Percentiles rank a stretch among this genome's conserved stretches.
Evolutionary conservation across 495 filamentous ascomycete species (phyloP).

Genomic region (Penicillium coprophilum): DNA sequence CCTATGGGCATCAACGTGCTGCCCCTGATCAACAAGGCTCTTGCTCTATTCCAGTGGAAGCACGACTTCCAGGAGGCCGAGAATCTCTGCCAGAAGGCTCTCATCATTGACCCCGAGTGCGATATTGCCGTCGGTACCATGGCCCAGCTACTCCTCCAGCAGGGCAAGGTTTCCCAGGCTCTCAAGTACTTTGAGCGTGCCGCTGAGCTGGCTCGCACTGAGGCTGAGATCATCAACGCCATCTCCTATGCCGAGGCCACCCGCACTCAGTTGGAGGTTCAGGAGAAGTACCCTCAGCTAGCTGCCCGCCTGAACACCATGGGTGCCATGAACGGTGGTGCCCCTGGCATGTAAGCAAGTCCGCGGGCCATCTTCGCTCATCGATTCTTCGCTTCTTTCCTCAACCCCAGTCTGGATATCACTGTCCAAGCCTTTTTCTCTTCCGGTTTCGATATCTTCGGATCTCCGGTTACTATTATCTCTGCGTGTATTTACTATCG

Average conservation of each 20-base stretch:
- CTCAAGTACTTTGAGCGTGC: conserved; percentile 97
- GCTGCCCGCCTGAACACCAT: conserved; percentile 79
- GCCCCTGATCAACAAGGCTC: conserved; percentile 96
- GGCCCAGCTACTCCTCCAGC: conserved; percentile 97
- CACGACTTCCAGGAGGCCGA: conserved; percentile 93
- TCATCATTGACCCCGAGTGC: conserved; percentile 98
- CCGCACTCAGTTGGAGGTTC: conserved; percentile 93
- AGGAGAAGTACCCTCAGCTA: conserved; percentile 97
- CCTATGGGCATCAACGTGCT: conserved; percentile 95
- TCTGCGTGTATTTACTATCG: conserved; percentile 42
- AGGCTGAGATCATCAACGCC: conserved; percentile 93
- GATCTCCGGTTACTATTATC: conserved; percentile 26
- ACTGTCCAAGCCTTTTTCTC: conserved; percentile 19
- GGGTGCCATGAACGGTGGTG: conserved; percentile 47
- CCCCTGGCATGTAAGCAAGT: conserved; percentile 41
- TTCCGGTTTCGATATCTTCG: conserved; percentile 25
- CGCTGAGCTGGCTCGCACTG: conserved; percentile 91
- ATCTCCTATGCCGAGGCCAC: conserved; percentile 97
- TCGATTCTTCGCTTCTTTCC: conserved; percentile 17
- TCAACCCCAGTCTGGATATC: conserved; percentile 17
- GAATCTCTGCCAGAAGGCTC: conserved; percentile 92
- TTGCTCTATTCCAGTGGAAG: conserved; percentile 97
- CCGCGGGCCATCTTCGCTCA: conserved; percentile 19
- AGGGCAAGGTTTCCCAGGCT: conserved; percentile 93
- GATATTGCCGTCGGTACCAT: conserved; percentile 99